Conservation (phyloP, 2,329 filamentous ascomycete species). For the Geosmithia putterillii region DNA sequence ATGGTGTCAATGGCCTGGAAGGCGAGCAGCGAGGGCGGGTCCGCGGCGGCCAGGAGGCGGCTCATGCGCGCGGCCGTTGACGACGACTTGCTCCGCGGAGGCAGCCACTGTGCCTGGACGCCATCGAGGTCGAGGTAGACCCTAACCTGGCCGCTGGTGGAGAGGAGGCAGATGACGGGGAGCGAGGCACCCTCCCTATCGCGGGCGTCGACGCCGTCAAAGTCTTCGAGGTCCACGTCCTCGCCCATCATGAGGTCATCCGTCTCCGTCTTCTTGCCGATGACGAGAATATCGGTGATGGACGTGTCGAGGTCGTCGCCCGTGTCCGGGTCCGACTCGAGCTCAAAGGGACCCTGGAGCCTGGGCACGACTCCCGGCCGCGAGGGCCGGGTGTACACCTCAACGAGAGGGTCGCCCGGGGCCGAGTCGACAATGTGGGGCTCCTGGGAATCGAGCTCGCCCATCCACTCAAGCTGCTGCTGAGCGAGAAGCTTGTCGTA, state of each 20-base stretch:
- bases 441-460: slow-evolving; percentile 51
- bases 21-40: slow-evolving; percentile 38
- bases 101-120: slow-evolving; percentile 54
- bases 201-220: slow-evolving; percentile 38
- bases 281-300: slow-evolving; percentile 49
- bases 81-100: slow-evolving; percentile 40
- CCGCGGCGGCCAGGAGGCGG: slow-evolving; percentile 18
- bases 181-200: slow-evolving; percentile 42
- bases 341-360: slow-evolving; percentile 49
- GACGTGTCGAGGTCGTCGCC: slow-evolving; percentile 44
- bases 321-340: slow-evolving; percentile 41
- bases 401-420: slow-evolving; percentile 33
- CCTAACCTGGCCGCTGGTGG: slow-evolving; percentile 47
- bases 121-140: slow-evolving; percentile 50
- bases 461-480: slow-evolving; percentile 57
- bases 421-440: slow-evolving; percentile 39
- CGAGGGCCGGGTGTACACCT: slow-evolving; percentile 44
- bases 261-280: slow-evolving; percentile 48
- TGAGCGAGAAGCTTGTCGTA: slow-evolving; percentile 44
- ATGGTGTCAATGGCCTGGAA: slow-evolving; percentile 53
- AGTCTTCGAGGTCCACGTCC: slow-evolving; percentile 42
- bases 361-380: slow-evolving; percentile 46
- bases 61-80: slow-evolving; percentile 23
- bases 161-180: slow-evolving; percentile 45
- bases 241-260: slow-evolving; percentile 52